These are phyloP conservation scores for Rosa multiflora DNA, from an alignment of 306 rosid genomes.

Conservation along the genomic window DNA sequence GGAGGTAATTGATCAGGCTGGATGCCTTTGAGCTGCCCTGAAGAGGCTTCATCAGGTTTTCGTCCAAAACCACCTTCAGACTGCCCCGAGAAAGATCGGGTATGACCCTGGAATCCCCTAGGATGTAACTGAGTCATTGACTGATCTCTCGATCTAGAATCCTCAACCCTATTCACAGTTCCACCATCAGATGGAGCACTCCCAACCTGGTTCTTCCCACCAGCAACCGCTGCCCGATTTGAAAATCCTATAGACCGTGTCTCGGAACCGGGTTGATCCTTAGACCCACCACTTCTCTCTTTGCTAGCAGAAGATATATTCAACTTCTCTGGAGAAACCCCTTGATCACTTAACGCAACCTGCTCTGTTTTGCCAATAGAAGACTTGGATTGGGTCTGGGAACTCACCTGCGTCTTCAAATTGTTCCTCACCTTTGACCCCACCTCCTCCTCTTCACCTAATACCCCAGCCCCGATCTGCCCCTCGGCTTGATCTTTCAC, in stretches of 20 bases:
- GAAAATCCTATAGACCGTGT: conserved; percentile 32
- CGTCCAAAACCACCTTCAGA: conserved; percentile 55
- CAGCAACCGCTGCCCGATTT: conserved; percentile 30
- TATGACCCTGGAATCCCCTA: conserved; percentile 58
- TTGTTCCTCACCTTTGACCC: conserved; percentile 24
- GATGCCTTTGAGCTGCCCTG: conserved; percentile 32
- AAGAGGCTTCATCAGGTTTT: conserved; percentile 47
- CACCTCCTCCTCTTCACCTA: conserved; percentile 34
- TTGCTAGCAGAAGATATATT: conserved; percentile 7
- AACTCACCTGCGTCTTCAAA: conserved; percentile 45
- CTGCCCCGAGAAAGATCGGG: conserved; percentile 76
- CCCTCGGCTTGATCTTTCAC: conserved; percentile 34
- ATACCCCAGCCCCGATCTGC: conserved; percentile 17
- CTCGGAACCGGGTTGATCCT: conserved; percentile 29
- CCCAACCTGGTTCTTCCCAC: conserved; percentile 21
- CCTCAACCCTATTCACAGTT: conserved; percentile 40
- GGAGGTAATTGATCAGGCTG: conserved; percentile 47
- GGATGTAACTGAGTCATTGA: conserved; percentile 43
- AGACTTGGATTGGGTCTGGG: conserved; percentile 29
- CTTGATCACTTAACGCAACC: conserved; percentile 45
- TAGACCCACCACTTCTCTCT: conserved; percentile 35
- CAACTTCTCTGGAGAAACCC: conserved; percentile 37
- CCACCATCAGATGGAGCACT: conserved; percentile 41
- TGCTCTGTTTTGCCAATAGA: conserved; percentile 31
- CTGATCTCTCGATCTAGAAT: conserved; percentile 48